These are phyloP conservation scores for Kluyveromyces lactis DNA, from an alignment of 805 yeast species.

Conservation along the genomic window DNA sequence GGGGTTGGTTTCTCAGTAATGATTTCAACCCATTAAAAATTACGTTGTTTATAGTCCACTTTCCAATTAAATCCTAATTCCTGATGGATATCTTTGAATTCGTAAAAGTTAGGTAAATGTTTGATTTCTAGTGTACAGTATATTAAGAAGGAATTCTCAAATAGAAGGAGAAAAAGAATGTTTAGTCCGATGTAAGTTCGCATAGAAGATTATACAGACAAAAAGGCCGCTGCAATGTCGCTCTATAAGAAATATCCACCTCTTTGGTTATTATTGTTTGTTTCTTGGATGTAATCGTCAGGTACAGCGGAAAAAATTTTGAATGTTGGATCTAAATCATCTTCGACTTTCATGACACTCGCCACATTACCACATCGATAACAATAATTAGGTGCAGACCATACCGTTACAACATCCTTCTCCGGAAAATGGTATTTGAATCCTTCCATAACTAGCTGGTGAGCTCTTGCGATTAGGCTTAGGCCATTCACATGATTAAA, in stretches of 20 bases:
- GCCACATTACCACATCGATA: slow-evolving; percentile 98
- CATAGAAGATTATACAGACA: too few relatives aligned
- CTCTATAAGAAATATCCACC: slow-evolving; percentile 29
- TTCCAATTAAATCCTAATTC: too few relatives aligned
- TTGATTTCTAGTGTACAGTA: too few relatives aligned
- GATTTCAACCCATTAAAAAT: too few relatives aligned
- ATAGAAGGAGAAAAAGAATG: too few relatives aligned
- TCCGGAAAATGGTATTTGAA: slow-evolving; percentile 94
- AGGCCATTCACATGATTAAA: slow-evolving; percentile 92
- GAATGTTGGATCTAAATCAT: slow-evolving; percentile 77
- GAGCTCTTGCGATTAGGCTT: slow-evolving; percentile 88
- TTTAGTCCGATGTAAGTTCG: too few relatives aligned
- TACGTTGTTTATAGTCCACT: too few relatives aligned
- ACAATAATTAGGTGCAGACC: slow-evolving; percentile 97
- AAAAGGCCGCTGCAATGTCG: neutral
- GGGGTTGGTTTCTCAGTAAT: too few relatives aligned
- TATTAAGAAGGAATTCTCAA: too few relatives aligned
- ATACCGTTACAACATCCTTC: slow-evolving; percentile 93
- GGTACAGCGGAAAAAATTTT: slow-evolving; percentile 94
- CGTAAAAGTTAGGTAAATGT: too few relatives aligned
- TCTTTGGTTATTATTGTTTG: slow-evolving; percentile 24
- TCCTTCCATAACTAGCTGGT: slow-evolving; percentile 98
- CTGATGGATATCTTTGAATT: too few relatives aligned
- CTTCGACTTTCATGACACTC: slow-evolving; percentile 93
- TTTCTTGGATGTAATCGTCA: slow-evolving; percentile 47